Evolutionary conservation across 441 rosid genomes (phyloP), one percentile per base, ranked within the genome.

Genomic region (Jatropha multifida): DNA sequence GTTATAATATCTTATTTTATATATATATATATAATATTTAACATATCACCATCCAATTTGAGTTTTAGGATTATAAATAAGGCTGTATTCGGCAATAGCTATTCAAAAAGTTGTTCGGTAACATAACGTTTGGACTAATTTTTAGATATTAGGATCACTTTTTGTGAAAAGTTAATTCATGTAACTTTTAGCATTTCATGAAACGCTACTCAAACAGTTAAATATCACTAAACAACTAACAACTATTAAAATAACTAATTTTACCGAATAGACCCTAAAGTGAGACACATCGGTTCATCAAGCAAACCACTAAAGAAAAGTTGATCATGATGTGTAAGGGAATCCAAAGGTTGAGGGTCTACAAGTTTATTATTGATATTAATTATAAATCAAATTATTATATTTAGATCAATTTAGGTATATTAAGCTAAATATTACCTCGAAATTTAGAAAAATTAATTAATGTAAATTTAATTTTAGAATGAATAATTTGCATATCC

Each of bases 321-420:
- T 63, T 71, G 60, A 65, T 69, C 72, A 79, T 76, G 61, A 20
- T 52, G 68, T 54, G 41, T 46, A 71, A 55, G 66, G 68, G 65
- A 63, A 79, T 77, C 79, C 81, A 55, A 72, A 49, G 77, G 71
- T 32, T 54, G 71, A 68, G 72, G 68, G 72, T 75, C 27, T 55
- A 58, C 40, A 26, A 27, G 18, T 69, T 80, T 65, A 32, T 80
- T 65, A 32, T 65, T 74, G 69, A 14, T 41, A 41, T 26, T 38
- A 6, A 17, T 37, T 38, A 37, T 63, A 38, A 7, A 37, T 37
- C 5, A 6, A 10, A n/a, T 65, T 18, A 41, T 41, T 41, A 65
- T 27, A 1, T 55, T 32, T 3, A 23, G 61, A n/a, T 58, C 11
- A 20, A 55, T 58, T 58, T 23, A 56, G 3, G 12, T 2, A 2